phyloP scores from a whole-genome alignment of 495 filamentous ascomycete genomes.

The Penicillium maclennaniae region DNA sequence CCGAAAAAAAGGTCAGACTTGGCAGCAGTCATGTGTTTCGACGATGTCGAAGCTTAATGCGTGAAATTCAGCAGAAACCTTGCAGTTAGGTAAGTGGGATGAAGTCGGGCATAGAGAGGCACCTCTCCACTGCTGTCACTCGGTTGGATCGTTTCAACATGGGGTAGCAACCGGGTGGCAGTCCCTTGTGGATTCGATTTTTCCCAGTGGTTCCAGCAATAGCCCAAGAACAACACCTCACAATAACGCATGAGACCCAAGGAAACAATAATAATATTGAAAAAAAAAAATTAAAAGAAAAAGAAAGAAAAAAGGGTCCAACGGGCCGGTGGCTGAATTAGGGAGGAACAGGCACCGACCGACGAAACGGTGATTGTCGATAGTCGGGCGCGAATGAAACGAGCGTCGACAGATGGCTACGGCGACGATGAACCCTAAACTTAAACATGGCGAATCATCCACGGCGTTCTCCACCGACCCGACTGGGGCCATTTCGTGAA shows the following conservation, averaged over 20 bases:
- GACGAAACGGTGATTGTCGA: constrained; percentile 1
- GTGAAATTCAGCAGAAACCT: not conserved
- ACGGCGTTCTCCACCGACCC: not conserved
- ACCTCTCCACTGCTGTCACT: not conserved
- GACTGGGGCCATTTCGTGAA: not conserved
- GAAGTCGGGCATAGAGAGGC: not conserved
- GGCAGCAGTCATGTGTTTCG: constrained; percentile 4
- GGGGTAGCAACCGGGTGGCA: not conserved
- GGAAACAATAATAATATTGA: too few relatives aligned
- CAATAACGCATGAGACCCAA: not conserved
- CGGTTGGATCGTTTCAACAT: not conserved
- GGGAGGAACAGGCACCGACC: constrained; percentile 25
- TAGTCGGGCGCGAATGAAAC: constrained; percentile 5
- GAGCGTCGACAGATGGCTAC: not conserved
- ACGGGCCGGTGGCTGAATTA: constrained; percentile 20
- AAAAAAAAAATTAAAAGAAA: too few relatives aligned
- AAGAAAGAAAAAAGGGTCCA: constrained; percentile 5
- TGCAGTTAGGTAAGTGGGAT: not conserved
- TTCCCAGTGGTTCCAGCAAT: not conserved
- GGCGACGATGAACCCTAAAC: constrained; percentile 16
- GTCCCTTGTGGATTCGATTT: too few relatives aligned
- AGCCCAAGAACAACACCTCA: too few relatives aligned
- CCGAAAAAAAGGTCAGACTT: constrained; percentile 3
- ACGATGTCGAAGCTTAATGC: not conserved
- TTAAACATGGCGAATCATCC: constrained; percentile 19